A percentile compares a stretch with the other conserved stretches of the same genome.
phyloP scores from a whole-genome alignment of 352 stramenopile species.

The Globisporangium parvum region DNA sequence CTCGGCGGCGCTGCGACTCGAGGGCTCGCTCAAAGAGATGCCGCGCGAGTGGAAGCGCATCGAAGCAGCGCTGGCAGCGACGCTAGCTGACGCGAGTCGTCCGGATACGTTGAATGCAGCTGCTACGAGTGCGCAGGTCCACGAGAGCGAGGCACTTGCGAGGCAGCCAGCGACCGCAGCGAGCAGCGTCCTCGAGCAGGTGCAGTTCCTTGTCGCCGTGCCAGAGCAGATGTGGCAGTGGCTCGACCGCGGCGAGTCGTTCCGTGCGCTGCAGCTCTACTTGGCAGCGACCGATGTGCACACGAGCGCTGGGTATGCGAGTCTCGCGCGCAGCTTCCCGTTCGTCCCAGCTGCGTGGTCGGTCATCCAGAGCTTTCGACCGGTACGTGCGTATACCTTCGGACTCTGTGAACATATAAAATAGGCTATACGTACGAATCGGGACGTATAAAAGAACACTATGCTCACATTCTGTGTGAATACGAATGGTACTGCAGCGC shows the following conservation, averaged over 20 bases:
- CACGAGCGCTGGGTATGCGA: constrained; percentile 12
- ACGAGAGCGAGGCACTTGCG: neutral
- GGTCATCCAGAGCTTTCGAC: constrained; percentile 56
- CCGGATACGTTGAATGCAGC: neutral
- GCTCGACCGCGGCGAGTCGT: constrained; percentile 55
- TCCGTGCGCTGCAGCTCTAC: constrained; percentile 46
- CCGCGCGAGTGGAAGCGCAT: constrained; percentile 72
- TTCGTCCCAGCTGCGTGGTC: constrained; percentile 67
- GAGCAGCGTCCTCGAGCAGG: constrained; percentile 19
- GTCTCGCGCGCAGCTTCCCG: constrained; percentile 27
- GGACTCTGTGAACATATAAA: neutral
- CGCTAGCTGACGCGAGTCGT: constrained; percentile 21
- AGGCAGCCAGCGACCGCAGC: neutral
- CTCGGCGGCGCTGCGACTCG: constrained; percentile 74
- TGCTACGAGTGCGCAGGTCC: neutral
- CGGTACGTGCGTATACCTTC: constrained; percentile 20
- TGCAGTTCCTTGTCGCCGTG: constrained; percentile 47
- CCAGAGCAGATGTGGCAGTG: constrained; percentile 66
- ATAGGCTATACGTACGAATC: too few relatives aligned
- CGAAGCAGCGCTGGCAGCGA: constrained; percentile 29
- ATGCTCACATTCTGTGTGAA: too few relatives aligned
- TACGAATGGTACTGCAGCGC: constrained; percentile 21
- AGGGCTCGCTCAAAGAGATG: constrained; percentile 81
- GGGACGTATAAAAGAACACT: too few relatives aligned
- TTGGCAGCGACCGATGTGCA: constrained; percentile 30